Evolutionary conservation across 2,329 filamentous ascomycete genomes (phyloP).

Genomic region (Juglanconis juglandina): DNA sequence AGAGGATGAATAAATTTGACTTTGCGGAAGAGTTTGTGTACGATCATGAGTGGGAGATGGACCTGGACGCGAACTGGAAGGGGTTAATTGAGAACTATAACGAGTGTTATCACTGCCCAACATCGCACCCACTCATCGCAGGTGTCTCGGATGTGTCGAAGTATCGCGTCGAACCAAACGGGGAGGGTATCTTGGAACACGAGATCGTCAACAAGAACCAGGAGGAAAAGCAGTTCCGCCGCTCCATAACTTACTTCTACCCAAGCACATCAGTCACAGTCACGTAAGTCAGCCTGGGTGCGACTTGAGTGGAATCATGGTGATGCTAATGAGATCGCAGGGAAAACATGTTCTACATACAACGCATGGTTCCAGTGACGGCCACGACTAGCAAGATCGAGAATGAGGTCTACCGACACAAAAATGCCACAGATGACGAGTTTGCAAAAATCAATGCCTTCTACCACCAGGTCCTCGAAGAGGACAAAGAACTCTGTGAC

Average conservation of each 20-base stretch:
- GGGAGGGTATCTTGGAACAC: conserved; percentile 33
- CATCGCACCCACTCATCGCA: conserved; percentile 44
- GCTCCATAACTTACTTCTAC: conserved; percentile 36
- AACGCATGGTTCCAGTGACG: conserved; percentile 45
- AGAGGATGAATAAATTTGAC: conserved; percentile 23
- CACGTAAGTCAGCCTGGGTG: conserved; percentile 29
- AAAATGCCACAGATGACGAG: conserved; percentile 41
- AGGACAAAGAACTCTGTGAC: conserved; percentile 50
- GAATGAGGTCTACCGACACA: conserved; percentile 50
- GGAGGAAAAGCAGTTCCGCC: conserved; percentile 26
- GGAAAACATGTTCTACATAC: conserved; percentile 48
- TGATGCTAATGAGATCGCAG: conserved; percentile 21
- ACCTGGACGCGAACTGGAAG: conserved; percentile 39
- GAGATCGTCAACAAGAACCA: conserved; percentile 34
- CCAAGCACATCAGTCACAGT: conserved; percentile 37
- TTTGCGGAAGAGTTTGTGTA: conserved; percentile 30
- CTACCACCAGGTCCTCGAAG: conserved; percentile 49
- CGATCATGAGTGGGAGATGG: conserved; percentile 31
- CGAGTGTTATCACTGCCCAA: conserved; percentile 46
- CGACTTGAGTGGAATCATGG: not conserved
- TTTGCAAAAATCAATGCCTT: conserved; percentile 45
- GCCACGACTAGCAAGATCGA: conserved; percentile 41
- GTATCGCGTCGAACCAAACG: conserved; percentile 36
- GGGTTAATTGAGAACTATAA: conserved; percentile 46
- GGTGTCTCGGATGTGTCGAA: conserved; percentile 41